phyloP scores from a whole-genome alignment of 129 eudicot species.

The Pseudognaphalium luteoalbum region DNA sequence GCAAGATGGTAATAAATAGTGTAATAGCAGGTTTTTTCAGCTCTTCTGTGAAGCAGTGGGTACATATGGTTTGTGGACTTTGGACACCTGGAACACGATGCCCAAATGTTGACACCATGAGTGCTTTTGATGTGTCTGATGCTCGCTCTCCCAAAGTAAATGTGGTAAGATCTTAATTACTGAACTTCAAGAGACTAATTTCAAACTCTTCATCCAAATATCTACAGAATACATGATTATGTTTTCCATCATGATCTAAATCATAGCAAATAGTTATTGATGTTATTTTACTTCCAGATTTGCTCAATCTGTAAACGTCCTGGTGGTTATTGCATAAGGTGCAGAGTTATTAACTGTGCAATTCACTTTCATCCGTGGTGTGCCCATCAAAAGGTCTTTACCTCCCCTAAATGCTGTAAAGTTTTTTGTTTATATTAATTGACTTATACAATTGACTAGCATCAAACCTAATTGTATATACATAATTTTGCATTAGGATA shows the following conservation, averaged over 20 bases:
- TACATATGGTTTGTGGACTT: constrained; percentile 72
- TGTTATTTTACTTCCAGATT: constrained; percentile 34
- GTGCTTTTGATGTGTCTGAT: constrained; percentile 67
- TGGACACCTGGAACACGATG: constrained; percentile 72
- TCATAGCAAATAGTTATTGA: background rate
- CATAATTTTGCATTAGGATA: background rate
- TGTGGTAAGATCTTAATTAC: constrained; percentile 36
- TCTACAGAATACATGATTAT: background rate
- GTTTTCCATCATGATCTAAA: constrained; percentile 11
- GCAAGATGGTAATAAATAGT: constrained; percentile 37
- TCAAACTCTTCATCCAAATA: too few species aligned
- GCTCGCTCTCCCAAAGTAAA: constrained; percentile 37
- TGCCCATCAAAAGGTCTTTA: constrained; percentile 58
- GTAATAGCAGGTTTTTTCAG: constrained; percentile 48
- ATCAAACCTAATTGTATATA: background rate
- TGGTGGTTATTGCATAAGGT: constrained; percentile 63
- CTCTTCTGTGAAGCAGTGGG: constrained; percentile 61
- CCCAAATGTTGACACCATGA: constrained; percentile 72
- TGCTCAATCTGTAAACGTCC: constrained; percentile 59
- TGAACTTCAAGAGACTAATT: background rate
- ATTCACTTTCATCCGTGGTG: constrained; percentile 69
- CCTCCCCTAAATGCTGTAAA: constrained; percentile 7
- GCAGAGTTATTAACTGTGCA: constrained; percentile 48
- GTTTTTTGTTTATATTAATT: background rate
- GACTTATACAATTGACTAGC: background rate